A percentile compares a stretch with the other conserved stretches of the same genome.
Conservation (phyloP, 768 basidiomycete species). For the Candolleomyces efflorescens region DNA sequence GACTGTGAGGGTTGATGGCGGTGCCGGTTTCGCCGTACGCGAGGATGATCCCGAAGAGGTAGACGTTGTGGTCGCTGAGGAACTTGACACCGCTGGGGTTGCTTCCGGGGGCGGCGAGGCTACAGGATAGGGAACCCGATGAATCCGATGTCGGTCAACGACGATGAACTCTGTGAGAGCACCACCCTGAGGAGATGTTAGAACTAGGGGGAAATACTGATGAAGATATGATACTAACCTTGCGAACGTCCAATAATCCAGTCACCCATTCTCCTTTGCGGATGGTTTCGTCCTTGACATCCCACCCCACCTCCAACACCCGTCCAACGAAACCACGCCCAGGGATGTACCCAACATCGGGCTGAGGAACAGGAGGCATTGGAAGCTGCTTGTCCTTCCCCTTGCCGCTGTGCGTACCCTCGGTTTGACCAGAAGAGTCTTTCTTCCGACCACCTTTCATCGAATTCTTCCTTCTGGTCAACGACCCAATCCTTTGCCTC, state of each 20-base stretch:
- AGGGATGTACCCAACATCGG: slow-evolving; percentile 74
- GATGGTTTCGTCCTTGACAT: slow-evolving; percentile 61
- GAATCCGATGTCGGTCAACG: slow-evolving; percentile 72
- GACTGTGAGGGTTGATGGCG: slow-evolving; percentile 32
- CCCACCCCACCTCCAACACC: slow-evolving; percentile 79
- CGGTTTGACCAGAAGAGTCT: background rate
- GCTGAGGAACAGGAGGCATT: slow-evolving; percentile 6
- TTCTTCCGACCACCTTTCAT: slow-evolving; percentile 2
- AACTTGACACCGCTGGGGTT: slow-evolving; percentile 5
- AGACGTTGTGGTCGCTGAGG: slow-evolving; percentile 10
- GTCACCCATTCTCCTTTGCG: slow-evolving; percentile 85
- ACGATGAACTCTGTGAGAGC: slow-evolving; percentile 88
- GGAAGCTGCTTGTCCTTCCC: slow-evolving; percentile 17
- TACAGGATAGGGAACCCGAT: slow-evolving; percentile 63
- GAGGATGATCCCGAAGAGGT: slow-evolving; percentile 12
- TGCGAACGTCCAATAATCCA: slow-evolving; percentile 72
- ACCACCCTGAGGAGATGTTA: slow-evolving; percentile 54
- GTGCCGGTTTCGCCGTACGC: background rate
- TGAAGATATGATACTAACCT: slow-evolving; percentile 47
- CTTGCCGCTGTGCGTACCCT: slow-evolving; percentile 1
- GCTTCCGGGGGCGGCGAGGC: slow-evolving; percentile 23
- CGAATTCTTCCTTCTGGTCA: slow-evolving; percentile 6
- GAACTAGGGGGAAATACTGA: slow-evolving; percentile 6
- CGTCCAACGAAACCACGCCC: slow-evolving; percentile 86
- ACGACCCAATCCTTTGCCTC: slow-evolving; percentile 9